Evolutionary conservation across 2,329 filamentous ascomycete genomes (phyloP), one percentile per base, ranked within the genome.

Genomic region (Fonsecaea pugnacius): DNA sequence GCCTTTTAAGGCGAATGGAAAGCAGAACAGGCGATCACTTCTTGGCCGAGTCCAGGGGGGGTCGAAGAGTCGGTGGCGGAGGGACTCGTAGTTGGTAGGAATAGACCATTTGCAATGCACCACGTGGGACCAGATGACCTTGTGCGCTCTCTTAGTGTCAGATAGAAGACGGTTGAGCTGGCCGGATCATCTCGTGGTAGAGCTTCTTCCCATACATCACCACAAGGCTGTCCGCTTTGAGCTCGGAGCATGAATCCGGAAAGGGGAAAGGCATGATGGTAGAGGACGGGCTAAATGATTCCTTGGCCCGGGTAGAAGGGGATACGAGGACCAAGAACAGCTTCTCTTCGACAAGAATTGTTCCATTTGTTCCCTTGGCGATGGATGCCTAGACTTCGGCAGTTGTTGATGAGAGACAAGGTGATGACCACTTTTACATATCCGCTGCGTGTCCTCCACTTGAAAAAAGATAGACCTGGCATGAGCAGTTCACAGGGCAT

Each of bases 41-140:
- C 61, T 64, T 64, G 61, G 61, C 61, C 30, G 46, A 30, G 27
- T 60, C 55, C 36, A 27, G 50, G 55, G 61, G 36, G 56, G 48
- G 56, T 50, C 21, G 30, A 27, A 24, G 2, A 6, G 32, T n/a
- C 16, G 21, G 43, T 51, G 32, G 43, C 57, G 57, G 30, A 24
- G 16, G 27, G 24, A 10, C 30, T 30, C 6, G 4, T 4, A 30
- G 27, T 30, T 30, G 27, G 27, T 30, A 30, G 0, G 4, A 24
- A 46, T 21, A 46, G n/a, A 24, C 40, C 40, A 21, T 46, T 21
- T 46, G 40, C 1, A 12, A 5, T 46, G n/a, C 40, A 21, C 18
- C 40, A 46, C 40, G n/a, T 46, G 21, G 40, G 40, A 9, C 40
- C 8, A 1, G n/a, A 40, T 40, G 40, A 12, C n/a, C 18, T 46